Evolutionary conservation across 2,329 filamentous ascomycete genomes (phyloP).

Genomic region (Biscogniauxia sp.): DNA sequence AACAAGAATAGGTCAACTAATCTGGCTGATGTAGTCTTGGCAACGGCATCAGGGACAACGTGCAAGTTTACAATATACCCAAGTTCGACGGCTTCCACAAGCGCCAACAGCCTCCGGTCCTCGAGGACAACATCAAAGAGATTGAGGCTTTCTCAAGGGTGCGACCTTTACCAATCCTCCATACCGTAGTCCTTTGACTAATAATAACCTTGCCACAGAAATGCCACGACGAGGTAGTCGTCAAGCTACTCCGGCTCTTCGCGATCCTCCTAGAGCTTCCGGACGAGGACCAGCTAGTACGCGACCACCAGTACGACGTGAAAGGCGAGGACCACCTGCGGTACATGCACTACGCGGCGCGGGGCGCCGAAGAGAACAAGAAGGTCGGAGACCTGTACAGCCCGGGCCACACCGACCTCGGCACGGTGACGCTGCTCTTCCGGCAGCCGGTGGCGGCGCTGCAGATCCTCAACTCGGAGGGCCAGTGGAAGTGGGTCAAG

Average conservation of each 20-base stretch:
- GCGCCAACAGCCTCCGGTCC: constrained; percentile 39
- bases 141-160: constrained; percentile 53
- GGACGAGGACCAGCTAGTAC: constrained; percentile 51
- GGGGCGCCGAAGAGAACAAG: constrained; percentile 38
- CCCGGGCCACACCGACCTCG: constrained; percentile 52
- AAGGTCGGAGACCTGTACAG: constrained; percentile 39
- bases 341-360: constrained; percentile 54
- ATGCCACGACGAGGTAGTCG: constrained; percentile 52
- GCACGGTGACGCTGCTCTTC: constrained; percentile 53
- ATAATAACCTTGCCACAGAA: constrained; percentile 9
- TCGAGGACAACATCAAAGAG: constrained; percentile 49
- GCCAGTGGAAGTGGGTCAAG: constrained; percentile 45
- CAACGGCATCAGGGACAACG: constrained; percentile 48
- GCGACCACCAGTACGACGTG: constrained; percentile 56
- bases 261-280: constrained; percentile 60
- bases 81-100: constrained; percentile 51
- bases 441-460: constrained; percentile 53
- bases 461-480: constrained; percentile 45
- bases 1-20: not conserved
- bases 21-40: constrained; percentile 12
- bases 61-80: constrained; percentile 59
- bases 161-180: not conserved
- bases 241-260: constrained; percentile 57
- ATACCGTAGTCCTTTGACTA: constrained; percentile 14
- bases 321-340: constrained; percentile 60